Conservation (phyloP, 208 protist species). For the Borovskyia barvae region DNA sequence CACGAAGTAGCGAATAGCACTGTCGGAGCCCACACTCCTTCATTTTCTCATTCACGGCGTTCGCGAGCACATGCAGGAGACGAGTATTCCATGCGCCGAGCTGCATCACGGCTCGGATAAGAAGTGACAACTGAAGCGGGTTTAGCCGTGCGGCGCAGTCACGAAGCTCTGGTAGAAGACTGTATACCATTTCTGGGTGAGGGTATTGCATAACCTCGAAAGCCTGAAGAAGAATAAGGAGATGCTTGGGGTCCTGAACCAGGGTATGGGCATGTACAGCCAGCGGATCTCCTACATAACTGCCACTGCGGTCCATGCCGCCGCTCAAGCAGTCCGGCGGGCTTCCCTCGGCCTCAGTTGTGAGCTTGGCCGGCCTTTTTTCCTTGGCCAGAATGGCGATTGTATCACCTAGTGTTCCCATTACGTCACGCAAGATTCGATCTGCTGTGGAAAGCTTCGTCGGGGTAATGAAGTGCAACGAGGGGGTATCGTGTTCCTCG, state of each 20-base stretch:
- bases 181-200: constrained; percentile 55
- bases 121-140: constrained; percentile 71
- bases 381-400: constrained; percentile 14
- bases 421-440: constrained; percentile 3
- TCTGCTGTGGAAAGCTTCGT: constrained; percentile 1
- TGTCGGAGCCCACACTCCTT: constrained; percentile 46
- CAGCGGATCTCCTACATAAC: not conserved
- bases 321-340: no score
- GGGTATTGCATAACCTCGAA: constrained; percentile 48
- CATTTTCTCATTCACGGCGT: constrained; percentile 36
- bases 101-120: constrained; percentile 56
- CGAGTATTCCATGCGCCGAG: constrained; percentile 76
- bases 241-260: constrained; percentile 43
- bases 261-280: not conserved
- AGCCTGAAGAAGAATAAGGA: constrained; percentile 81
- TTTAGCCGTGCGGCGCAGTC: constrained; percentile 42
- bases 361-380: no score
- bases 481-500: not conserved
- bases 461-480: not conserved
- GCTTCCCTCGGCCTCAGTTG: no score
- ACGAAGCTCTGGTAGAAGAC: constrained; percentile 50
- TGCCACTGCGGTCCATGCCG: no score
- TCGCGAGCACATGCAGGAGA: constrained; percentile 36
- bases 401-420: constrained; percentile 17
- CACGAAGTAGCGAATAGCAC: constrained; percentile 59